Evolutionary conservation across 192 early-diverging fungal species (phyloP).

Genomic region (Coemansia sp.): DNA sequence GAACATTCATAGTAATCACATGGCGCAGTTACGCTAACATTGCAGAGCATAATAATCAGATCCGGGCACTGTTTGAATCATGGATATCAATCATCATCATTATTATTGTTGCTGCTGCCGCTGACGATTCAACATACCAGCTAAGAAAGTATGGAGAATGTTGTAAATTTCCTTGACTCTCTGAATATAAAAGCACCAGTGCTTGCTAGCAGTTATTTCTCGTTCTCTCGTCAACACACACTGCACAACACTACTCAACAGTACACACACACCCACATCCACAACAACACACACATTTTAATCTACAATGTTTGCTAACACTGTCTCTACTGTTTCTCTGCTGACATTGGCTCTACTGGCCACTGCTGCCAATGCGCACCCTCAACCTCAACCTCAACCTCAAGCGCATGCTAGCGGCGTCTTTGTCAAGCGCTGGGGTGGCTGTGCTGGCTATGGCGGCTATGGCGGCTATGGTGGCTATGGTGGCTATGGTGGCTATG

Average conservation of each 20-base stretch:
- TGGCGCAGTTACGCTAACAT: not conserved
- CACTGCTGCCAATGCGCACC: not conserved
- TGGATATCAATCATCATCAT: not conserved
- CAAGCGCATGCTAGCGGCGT: not conserved
- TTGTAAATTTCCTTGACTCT: too few species aligned
- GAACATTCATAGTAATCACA: not conserved
- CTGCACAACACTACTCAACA: not conserved
- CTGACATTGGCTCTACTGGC: not conserved
- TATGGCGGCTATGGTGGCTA: conserved; percentile 3
- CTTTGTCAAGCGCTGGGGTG: not conserved
- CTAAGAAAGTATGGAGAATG: not conserved
- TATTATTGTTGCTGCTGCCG: not conserved
- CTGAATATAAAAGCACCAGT: not conserved
- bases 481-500: too few species aligned
- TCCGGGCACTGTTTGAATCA: not conserved
- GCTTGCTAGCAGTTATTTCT: not conserved
- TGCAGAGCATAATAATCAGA: not conserved
- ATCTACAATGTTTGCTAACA: not conserved
- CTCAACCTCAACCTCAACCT: too few species aligned
- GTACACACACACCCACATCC: not conserved
- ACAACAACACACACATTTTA: not conserved
- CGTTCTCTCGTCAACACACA: not conserved
- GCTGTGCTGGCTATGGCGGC: not conserved
- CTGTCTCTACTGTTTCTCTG: not conserved
- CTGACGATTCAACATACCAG: not conserved